Evolutionary conservation across 805 yeast species (phyloP).

Genomic region (Suhomyces faveliae): DNA sequence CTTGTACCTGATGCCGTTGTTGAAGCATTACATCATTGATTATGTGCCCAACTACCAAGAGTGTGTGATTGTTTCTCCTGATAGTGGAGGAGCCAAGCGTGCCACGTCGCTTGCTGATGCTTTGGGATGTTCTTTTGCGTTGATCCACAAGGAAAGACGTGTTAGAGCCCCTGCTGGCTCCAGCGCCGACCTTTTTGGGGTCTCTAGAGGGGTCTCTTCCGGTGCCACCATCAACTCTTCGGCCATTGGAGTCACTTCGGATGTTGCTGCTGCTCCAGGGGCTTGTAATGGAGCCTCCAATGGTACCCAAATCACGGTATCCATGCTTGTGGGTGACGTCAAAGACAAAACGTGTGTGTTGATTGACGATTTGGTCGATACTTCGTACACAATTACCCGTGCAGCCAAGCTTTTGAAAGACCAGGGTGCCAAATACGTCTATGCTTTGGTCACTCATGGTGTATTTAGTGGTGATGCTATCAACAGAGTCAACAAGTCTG

Average conservation of each 20-base stretch:
- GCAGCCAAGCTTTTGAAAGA: slow-evolving; percentile 91
- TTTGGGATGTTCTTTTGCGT: slow-evolving; percentile 83
- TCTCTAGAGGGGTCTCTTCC: background rate
- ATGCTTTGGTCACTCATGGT: slow-evolving; percentile 90
- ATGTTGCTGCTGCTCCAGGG: background rate
- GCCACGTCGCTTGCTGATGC: slow-evolving; percentile 94
- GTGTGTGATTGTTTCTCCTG: slow-evolving; percentile 94
- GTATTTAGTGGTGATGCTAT: slow-evolving; percentile 90
- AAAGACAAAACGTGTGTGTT: slow-evolving; percentile 81
- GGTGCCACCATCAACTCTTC: slow-evolving; percentile 1
- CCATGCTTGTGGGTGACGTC: slow-evolving; percentile 97
- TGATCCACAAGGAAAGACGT: slow-evolving; percentile 91
- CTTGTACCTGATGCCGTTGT: slow-evolving; percentile 80
- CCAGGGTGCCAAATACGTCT: slow-evolving; percentile 86
- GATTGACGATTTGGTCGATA: slow-evolving; percentile 91
- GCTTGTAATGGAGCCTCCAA: background rate
- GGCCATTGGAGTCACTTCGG: slow-evolving; percentile 1
- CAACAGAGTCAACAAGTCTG: slow-evolving; percentile 60
- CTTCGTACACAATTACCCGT: slow-evolving; percentile 85
- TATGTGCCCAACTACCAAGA: slow-evolving; percentile 76
- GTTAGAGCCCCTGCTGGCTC: slow-evolving; percentile 26
- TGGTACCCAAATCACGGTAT: slow-evolving; percentile 5
- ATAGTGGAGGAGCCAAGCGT: slow-evolving; percentile 98
- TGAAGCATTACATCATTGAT: slow-evolving; percentile 79
- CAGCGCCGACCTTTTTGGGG: background rate